Evolutionary conservation across 352 stramenopile species (phyloP), one percentile per base, ranked within the genome.

Genomic region (Phytophthora cryptogea): DNA sequence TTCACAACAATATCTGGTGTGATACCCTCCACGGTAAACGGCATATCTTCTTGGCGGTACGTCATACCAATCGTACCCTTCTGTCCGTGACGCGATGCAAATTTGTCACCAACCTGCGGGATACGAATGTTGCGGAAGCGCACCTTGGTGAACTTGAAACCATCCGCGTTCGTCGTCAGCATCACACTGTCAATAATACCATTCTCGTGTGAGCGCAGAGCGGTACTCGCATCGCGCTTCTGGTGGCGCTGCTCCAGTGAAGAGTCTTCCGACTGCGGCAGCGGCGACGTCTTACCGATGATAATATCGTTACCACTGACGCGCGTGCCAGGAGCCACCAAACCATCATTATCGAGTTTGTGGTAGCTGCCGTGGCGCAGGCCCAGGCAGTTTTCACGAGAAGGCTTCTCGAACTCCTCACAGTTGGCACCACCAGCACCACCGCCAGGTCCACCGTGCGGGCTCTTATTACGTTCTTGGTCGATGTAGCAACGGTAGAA

Each of bases 1-100:
- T 99, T 99, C 31, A 99, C 96, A 71, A 99, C 98, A 59, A 99
- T 99, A 78, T 99, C 98, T 2, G 98, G 98, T 2, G 96, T 97
- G 66, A 99, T 99, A 28, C 98, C 86, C 66, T 99, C 94, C n/a
- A 94, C 86, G 16, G 96, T 99, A 74, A 99, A 99, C 31, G 98
- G 98, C 97, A 99, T 99, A 71, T 99, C 98, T 72, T 99, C 97
- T 70, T 99, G 96, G 27, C 92, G 90, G 70, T 99, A 99, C 23
- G 96, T 99, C 96, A 99, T 99, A 63, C 97, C 97, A 72, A 99
- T 99, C 32, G 97, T 99, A 63, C 86, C 86, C 68, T 95, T 95
- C 70, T 95, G 86, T 66, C 86, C 86, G 74, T 92, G 94, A 68
- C 92, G 88, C 11, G 85, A 96, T 28, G 89, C 94, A 68, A 99